Percentiles rank a stretch among this genome's conserved stretches.
phyloP scores from a whole-genome alignment of 495 filamentous ascomycete genomes.

The Hypoxylon rickii region DNA sequence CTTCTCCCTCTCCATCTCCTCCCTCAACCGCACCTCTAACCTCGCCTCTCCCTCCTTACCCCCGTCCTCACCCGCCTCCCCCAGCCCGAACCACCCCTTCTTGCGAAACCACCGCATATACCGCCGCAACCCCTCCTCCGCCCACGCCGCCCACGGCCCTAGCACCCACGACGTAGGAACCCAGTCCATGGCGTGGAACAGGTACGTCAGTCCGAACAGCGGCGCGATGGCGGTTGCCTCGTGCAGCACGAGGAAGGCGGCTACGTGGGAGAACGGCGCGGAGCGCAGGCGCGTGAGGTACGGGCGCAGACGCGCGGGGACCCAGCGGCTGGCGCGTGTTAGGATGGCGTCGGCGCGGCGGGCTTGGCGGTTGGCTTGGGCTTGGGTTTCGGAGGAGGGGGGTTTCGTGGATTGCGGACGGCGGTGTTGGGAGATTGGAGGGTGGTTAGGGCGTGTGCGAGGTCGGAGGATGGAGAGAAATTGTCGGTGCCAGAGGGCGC shows the following conservation, averaged over 20 bases:
- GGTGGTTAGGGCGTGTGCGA: background rate
- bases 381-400: background rate
- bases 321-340: constrained; percentile 59
- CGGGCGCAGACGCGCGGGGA: constrained; percentile 58
- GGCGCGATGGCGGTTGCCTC: constrained; percentile 87
- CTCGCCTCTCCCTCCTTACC: constrained; percentile 16
- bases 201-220: constrained; percentile 70
- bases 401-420: constrained; percentile 30
- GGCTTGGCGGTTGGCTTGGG: constrained; percentile 28
- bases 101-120: constrained; percentile 50
- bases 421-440: background rate
- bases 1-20: constrained; percentile 20
- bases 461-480: constrained; percentile 7
- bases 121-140: constrained; percentile 50
- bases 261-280: constrained; percentile 81
- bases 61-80: constrained; percentile 19
- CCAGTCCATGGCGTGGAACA: constrained; percentile 77
- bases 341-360: constrained; percentile 26
- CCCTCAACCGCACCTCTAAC: constrained; percentile 16
- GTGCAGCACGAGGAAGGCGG: constrained; percentile 87
- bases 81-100: constrained; percentile 56
- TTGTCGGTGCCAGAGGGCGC: constrained; percentile 18
- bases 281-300: constrained; percentile 70
- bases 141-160: constrained; percentile 44
- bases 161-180: constrained; percentile 57